phyloP scores from a whole-genome alignment of 2,329 filamentous ascomycete species.

The Ophiosphaerella herpotricha region DNA sequence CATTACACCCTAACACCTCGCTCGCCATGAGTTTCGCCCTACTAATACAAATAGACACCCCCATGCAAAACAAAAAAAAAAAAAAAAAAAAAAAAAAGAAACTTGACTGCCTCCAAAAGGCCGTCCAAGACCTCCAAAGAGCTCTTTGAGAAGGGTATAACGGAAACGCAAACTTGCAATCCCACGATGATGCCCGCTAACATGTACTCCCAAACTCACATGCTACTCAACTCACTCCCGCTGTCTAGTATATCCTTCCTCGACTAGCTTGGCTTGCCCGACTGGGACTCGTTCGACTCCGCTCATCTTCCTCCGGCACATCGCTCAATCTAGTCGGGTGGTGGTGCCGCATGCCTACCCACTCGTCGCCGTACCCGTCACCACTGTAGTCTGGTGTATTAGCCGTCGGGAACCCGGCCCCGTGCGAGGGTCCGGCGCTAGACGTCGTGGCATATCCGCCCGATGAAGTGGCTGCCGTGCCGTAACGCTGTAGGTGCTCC shows the following conservation, averaged over 20 bases:
- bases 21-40: no score
- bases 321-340: constrained; percentile 47
- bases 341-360: constrained; percentile 46
- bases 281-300: constrained; percentile 44
- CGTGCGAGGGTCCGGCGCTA: constrained; percentile 23
- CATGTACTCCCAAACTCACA: no score
- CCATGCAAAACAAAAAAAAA: no score
- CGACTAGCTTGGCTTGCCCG: constrained; percentile 43
- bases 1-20: no score
- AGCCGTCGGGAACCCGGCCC: constrained; percentile 24
- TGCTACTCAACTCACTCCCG: no score
- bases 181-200: no score
- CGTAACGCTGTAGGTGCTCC: constrained; percentile 54
- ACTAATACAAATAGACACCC: no score
- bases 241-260: constrained; percentile 23
- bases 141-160: no score
- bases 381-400: constrained; percentile 43
- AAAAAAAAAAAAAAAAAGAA: no score
- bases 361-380: constrained; percentile 44
- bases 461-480: constrained; percentile 39
- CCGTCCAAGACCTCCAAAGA: no score
- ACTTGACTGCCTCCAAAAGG: no score
- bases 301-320: constrained; percentile 47
- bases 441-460: constrained; percentile 34
- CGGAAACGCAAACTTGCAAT: no score